Evolutionary conservation across 768 basidiomycete species (phyloP).

Genomic region (Psilocybe tampanensis): DNA sequence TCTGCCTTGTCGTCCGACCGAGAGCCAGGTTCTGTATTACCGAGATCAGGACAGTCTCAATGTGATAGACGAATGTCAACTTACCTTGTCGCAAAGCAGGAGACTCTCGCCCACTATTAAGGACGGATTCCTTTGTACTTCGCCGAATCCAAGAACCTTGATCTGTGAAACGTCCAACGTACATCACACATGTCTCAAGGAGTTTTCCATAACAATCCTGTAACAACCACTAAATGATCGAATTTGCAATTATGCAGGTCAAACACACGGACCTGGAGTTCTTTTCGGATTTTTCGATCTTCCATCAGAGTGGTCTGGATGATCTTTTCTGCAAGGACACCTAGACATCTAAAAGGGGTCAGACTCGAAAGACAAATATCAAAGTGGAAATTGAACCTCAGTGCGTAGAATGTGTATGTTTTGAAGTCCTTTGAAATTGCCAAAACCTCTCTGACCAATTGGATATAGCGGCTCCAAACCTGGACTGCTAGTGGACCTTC

Average conservation of each 20-base stretch:
- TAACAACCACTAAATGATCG: not conserved
- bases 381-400: conserved; percentile 54
- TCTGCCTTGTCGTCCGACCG: conserved; percentile 65
- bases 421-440: conserved; percentile 69
- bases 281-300: conserved; percentile 84
- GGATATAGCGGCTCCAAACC: conserved; percentile 83
- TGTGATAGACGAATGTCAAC: conserved; percentile 7
- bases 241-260: not conserved
- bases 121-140: conserved; percentile 59
- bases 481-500: conserved; percentile 93
- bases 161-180: conserved; percentile 74
- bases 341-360: conserved; percentile 58
- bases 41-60: not conserved
- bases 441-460: conserved; percentile 79
- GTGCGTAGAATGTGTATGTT: conserved; percentile 65
- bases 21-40: conserved; percentile 33
- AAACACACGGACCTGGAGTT: conserved; percentile 65
- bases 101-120: conserved; percentile 71
- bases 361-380: not conserved
- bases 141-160: conserved; percentile 81
- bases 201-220: conserved; percentile 87
- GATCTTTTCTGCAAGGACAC: conserved; percentile 80
- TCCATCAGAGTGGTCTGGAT: conserved; percentile 91
- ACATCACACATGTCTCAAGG: conserved; percentile 75
- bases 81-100: conserved; percentile 61